phyloP scores from a whole-genome alignment of 108 stramenopile genomes.

The Skeletonema marinoi region DNA sequence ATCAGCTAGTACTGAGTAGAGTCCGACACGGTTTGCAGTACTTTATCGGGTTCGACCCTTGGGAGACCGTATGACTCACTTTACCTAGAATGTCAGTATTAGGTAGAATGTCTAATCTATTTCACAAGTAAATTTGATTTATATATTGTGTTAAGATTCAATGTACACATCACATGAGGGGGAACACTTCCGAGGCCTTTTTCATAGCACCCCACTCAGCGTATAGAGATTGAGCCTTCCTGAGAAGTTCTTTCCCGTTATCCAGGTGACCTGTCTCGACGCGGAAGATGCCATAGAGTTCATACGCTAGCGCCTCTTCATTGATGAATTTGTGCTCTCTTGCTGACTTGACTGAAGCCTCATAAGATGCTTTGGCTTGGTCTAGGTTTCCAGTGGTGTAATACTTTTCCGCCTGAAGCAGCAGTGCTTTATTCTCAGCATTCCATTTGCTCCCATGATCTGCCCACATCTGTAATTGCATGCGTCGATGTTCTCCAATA shows the following conservation, averaged over 20 bases:
- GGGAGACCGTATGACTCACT: too few species aligned
- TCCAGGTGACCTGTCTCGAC: neutral
- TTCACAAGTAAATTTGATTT: too few species aligned
- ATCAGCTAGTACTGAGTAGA: too few species aligned
- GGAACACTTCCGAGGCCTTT: neutral
- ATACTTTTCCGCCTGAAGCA: slow-evolving; percentile 15
- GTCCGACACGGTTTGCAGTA: too few species aligned
- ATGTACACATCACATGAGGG: neutral
- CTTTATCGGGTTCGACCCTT: too few species aligned
- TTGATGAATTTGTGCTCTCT: slow-evolving; percentile 18
- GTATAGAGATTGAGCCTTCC: neutral
- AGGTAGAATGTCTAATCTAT: too few species aligned
- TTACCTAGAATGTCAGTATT: too few species aligned
- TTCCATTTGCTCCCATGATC: slow-evolving; percentile 11
- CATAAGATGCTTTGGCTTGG: slow-evolving; percentile 8
- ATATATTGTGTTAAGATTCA: neutral
- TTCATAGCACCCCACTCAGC: neutral
- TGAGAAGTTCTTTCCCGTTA: neutral
- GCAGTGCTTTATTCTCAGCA: slow-evolving; percentile 9
- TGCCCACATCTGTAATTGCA: neutral
- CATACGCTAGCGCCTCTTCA: slow-evolving; percentile 10
- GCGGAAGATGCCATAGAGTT: neutral
- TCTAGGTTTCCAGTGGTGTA: slow-evolving; percentile 2
- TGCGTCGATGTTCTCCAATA: neutral
- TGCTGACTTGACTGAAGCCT: slow-evolving; percentile 8